These are phyloP conservation scores for Colletotrichum cereale DNA, from an alignment of 2,329 filamentous ascomycete genomes.

Conservation along the genomic window DNA sequence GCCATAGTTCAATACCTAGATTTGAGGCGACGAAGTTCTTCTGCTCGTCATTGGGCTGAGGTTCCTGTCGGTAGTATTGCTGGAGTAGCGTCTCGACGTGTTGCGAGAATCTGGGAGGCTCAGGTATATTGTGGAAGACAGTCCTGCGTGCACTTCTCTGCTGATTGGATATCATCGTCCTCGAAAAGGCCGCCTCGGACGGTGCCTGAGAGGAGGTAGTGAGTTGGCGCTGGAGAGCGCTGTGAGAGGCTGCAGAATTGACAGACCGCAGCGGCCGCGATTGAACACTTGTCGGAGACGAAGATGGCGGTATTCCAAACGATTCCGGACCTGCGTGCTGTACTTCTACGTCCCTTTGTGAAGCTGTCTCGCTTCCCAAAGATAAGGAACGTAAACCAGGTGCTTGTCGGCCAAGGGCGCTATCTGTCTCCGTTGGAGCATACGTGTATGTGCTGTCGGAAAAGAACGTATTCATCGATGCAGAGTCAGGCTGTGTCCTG, in stretches of 20 bases:
- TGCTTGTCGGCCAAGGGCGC: background rate
- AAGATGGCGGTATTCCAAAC: background rate
- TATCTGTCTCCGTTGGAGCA: constrained; percentile 9
- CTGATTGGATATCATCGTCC: constrained; percentile 60
- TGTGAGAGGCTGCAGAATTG: constrained; percentile 45
- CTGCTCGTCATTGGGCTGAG: constrained; percentile 62
- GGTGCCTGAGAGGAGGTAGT: background rate
- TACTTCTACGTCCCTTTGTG: background rate
- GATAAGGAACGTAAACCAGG: background rate
- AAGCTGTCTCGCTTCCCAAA: background rate
- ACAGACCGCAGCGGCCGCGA: background rate
- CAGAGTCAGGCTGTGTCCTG: constrained; percentile 7
- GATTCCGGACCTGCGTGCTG: background rate
- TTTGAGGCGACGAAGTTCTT: constrained; percentile 68
- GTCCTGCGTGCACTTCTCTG: constrained; percentile 56
- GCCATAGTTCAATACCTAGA: constrained; percentile 62
- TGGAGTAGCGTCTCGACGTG: constrained; percentile 65
- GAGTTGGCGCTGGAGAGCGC: constrained; percentile 9
- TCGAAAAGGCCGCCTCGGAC: constrained; percentile 48
- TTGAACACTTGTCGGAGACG: background rate
- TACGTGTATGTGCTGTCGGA: constrained; percentile 28
- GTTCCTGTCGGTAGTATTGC: constrained; percentile 63
- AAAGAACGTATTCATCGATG: constrained; percentile 28
- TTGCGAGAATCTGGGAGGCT: constrained; percentile 59
- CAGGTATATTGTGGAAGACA: constrained; percentile 54